phyloP scores from a whole-genome alignment of 1,139 yeast species.

The Barnettozyma hawaiiensis region DNA sequence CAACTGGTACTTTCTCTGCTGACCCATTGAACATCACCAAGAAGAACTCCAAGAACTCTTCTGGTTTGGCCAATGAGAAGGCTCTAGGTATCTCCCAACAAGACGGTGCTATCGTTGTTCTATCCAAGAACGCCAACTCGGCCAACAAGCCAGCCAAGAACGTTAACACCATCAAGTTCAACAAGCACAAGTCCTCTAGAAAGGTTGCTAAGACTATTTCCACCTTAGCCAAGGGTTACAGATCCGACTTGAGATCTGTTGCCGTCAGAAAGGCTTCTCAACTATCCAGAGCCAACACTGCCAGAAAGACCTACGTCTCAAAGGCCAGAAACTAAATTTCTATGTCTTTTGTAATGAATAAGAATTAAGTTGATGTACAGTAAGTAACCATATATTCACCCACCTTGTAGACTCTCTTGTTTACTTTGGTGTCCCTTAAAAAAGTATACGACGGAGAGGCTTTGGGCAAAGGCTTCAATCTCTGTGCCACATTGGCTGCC shows the following conservation, averaged over 20 bases:
- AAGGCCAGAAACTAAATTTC: constrained; percentile 18
- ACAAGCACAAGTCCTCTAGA: constrained; percentile 38
- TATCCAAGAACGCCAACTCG: constrained; percentile 37
- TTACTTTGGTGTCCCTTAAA: no score
- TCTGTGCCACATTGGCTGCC: no score
- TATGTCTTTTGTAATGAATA: constrained; percentile 7
- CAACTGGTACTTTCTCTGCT: constrained; percentile 39
- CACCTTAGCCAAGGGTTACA: constrained; percentile 41
- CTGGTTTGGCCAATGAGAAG: constrained; percentile 44
- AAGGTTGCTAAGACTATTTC: constrained; percentile 40
- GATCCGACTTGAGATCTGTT: constrained; percentile 40
- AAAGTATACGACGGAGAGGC: no score
- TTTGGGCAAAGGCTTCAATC: no score
- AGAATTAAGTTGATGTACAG: constrained; percentile 11
- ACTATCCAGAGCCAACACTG: constrained; percentile 34
- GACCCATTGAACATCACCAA: constrained; percentile 46
- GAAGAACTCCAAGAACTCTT: constrained; percentile 39
- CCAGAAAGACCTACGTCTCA: constrained; percentile 32
- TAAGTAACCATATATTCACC: no score
- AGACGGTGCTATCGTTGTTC: constrained; percentile 36
- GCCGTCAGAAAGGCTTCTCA: constrained; percentile 43
- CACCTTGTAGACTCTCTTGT: no score
- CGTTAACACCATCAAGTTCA: constrained; percentile 34
- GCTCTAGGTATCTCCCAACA: constrained; percentile 39
- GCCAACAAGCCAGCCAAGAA: constrained; percentile 39